Percentiles rank a stretch among this genome's conserved stretches.
phyloP scores from a whole-genome alignment of 257 asterid species.

The Nyctanthes arbortristis region DNA sequence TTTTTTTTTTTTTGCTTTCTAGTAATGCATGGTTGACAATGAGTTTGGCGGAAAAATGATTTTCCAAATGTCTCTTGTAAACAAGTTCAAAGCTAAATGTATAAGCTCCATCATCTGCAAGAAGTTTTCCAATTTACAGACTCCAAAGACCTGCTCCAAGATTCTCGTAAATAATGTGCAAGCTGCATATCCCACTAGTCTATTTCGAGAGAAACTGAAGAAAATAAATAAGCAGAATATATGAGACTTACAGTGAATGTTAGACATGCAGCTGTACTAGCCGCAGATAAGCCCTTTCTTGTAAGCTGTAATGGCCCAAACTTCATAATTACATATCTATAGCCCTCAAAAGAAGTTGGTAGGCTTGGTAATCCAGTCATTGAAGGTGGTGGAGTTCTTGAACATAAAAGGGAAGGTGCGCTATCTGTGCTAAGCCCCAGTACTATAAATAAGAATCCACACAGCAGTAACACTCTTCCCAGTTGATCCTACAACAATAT shows the following conservation, averaged over 20 bases:
- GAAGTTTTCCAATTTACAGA: not conserved
- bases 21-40: no score
- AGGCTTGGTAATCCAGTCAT: conserved; percentile 59
- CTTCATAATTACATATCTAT: conserved; percentile 72
- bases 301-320: conserved; percentile 89
- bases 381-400: conserved; percentile 85
- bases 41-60: no score
- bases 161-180: not conserved
- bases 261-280: conserved; percentile 87
- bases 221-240: not conserved
- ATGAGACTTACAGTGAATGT: conserved; percentile 76
- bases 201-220: no score
- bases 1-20: no score
- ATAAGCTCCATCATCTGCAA: not conserved
- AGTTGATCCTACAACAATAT: conserved; percentile 87
- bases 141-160: not conserved
- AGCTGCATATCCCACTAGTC: not conserved
- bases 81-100: not conserved
- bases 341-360: conserved; percentile 71
- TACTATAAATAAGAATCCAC: conserved; percentile 77
- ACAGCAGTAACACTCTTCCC: conserved; percentile 84
- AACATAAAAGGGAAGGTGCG: conserved; percentile 75
- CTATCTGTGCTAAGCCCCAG: conserved; percentile 83
- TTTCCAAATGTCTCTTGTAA: no score
- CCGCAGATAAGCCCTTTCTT: conserved; percentile 78